Evolutionary conservation across 202 grass and related monocot genomes (phyloP), one percentile per base, ranked within the genome.

Genomic region (Panicum hallii): DNA sequence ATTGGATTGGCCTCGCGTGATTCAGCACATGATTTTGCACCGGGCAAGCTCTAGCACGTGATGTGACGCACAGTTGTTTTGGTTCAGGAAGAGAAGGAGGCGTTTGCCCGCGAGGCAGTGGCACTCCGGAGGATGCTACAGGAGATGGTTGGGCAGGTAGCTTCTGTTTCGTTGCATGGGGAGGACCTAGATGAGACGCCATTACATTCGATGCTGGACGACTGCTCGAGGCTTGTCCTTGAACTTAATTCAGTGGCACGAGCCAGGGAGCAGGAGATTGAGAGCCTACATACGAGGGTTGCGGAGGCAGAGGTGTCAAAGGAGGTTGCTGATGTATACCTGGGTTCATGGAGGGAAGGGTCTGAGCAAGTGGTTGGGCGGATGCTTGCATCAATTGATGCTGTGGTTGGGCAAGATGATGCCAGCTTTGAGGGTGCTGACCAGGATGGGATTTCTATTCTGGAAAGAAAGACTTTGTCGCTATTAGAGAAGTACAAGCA

Each of bases 21-120:
- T 67, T 80, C 12, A 34, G 30, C 32, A 16, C 45, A 42, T 74
- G 32, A n/a, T 67, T 84, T 79, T 55, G 44, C 68, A 5, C 65
- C n/a, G 13, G 19, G 32, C 10, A 30, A 62, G 75, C 68, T 83
- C 52, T 68, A 46, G 19, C 56, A 14, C 14, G 19, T 55, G 53
- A 75, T 73, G 57, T 65, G 65, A 73, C 52, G 47, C 26, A 14
- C 34, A 52, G 40, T 82, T 72, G 22, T 79, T 75, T 89, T 87
- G 65, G 69, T 94, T 87, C 79, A 99, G 97, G 93, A 96, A 90
- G 97, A 99, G 88, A 94, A 87, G 80, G 97, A 94, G 36, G 73
- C 84, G 45, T 93, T 94, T 88, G 91, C 84, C 4, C 84, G 82
- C 81, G 93, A 96, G 66, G 61, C 93, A 42, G 82, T 80, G 46